Evolutionary conservation across 306 rosid genomes (phyloP).

Genomic region (Bauhinia variegata): DNA sequence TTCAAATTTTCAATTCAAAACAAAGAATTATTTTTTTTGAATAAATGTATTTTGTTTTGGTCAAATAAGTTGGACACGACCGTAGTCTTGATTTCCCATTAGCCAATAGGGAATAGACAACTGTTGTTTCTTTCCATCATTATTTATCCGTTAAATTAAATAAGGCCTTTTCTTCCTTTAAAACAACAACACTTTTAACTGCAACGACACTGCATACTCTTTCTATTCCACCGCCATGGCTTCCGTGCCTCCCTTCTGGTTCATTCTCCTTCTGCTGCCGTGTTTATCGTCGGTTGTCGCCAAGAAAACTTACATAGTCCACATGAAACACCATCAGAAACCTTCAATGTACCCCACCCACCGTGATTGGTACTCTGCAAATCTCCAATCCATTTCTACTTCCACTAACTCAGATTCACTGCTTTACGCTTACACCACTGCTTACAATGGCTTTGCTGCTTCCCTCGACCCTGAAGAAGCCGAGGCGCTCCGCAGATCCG

Average conservation of each 20-base stretch:
- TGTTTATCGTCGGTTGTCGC: constrained; percentile 20
- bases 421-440: constrained; percentile 66
- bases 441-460: constrained; percentile 85
- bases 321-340: constrained; percentile 55
- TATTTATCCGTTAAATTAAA: no score
- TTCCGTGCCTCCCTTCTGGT: constrained; percentile 24
- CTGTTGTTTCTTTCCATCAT: no score
- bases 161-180: no score
- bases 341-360: constrained; percentile 62
- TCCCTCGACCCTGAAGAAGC: constrained; percentile 51
- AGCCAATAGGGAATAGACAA: no score
- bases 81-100: no score
- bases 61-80: no score
- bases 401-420: constrained; percentile 45
- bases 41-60: no score
- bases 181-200: no score
- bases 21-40: no score
- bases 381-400: constrained; percentile 57
- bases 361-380: constrained; percentile 76
- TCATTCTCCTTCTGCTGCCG: constrained; percentile 31
- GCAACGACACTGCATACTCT: no score
- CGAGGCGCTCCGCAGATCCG: constrained; percentile 59
- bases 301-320: constrained; percentile 75
- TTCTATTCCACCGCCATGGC: constrained; percentile 54
- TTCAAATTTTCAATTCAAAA: no score